These are phyloP conservation scores for Leptosphaerulina australis DNA, from an alignment of 2,329 filamentous ascomycete genomes.

Conservation along the genomic window DNA sequence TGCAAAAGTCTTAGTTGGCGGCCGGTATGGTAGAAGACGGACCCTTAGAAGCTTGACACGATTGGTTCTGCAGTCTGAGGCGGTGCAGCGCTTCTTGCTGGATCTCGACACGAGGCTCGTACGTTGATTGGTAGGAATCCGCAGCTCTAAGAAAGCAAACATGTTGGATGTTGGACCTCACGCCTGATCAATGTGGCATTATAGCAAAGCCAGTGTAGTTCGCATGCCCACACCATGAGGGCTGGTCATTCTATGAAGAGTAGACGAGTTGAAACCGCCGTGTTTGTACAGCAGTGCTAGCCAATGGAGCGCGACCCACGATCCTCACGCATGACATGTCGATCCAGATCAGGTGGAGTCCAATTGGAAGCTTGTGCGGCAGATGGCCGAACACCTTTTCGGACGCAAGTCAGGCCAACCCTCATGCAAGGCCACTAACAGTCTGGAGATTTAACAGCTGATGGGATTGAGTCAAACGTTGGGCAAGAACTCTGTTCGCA, in stretches of 20 bases:
- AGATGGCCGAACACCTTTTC: slow-evolving; percentile 23
- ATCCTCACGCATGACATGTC: slow-evolving; percentile 32
- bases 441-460: slow-evolving; percentile 13
- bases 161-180: slow-evolving; percentile 7
- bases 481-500: slow-evolving; percentile 15
- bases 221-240: slow-evolving; percentile 23
- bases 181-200: slow-evolving; percentile 14
- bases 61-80: slow-evolving; percentile 30
- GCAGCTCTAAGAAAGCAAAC: slow-evolving; percentile 12
- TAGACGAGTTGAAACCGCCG: slow-evolving; percentile 37
- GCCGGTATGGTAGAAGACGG: slow-evolving; percentile 31
- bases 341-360: slow-evolving; percentile 27
- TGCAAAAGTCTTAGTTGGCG: slow-evolving; percentile 24
- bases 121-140: slow-evolving; percentile 24
- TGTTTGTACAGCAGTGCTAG: slow-evolving; percentile 22
- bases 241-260: slow-evolving; percentile 27
- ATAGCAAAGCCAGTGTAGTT: slow-evolving; percentile 21
- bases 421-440: slow-evolving; percentile 19
- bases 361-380: slow-evolving; percentile 9
- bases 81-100: slow-evolving; percentile 42
- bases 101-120: slow-evolving; percentile 20
- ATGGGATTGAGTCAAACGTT: slow-evolving; percentile 10
- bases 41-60: slow-evolving; percentile 13
- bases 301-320: slow-evolving; percentile 21
- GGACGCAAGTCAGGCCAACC: slow-evolving; percentile 20